A percentile compares a stretch with the other conserved stretches of the same genome.
phyloP scores from a whole-genome alignment of 1,284 basidiomycete species.

The Athelia psychrophila region DNA sequence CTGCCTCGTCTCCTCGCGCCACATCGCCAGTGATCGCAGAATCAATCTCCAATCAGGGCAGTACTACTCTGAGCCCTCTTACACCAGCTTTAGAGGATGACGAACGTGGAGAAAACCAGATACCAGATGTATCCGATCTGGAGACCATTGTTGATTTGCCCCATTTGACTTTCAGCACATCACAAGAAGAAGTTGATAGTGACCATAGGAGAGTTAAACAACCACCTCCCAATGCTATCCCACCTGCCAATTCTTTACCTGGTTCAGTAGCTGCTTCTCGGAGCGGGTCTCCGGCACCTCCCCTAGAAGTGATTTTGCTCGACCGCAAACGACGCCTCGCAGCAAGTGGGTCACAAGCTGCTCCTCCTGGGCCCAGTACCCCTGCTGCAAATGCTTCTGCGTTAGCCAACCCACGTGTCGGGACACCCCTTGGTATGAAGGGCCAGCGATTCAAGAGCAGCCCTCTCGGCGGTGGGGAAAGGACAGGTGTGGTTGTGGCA shows the following conservation, averaged over 20 bases:
- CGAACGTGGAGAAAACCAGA: not conserved
- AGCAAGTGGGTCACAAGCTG: conserved; percentile 16
- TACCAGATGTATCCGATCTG: too few relatives aligned
- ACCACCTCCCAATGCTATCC: conserved; percentile 7
- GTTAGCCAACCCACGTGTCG: not conserved
- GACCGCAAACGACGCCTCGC: conserved; percentile 50
- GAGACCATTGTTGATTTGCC: too few relatives aligned
- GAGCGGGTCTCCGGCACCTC: conserved; percentile 44
- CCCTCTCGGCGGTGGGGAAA: conserved; percentile 42
- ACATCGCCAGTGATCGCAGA: not conserved
- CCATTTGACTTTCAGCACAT: too few relatives aligned
- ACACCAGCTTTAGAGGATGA: not conserved
- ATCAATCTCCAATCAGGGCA: not conserved
- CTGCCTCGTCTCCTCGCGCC: not conserved
- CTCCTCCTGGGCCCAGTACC: conserved; percentile 4
- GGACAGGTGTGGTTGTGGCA: conserved; percentile 37
- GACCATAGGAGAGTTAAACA: too few relatives aligned
- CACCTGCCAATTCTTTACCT: conserved; percentile 4
- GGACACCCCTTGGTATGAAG: not conserved
- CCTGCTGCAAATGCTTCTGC: not conserved
- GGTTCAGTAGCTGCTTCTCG: conserved; percentile 21
- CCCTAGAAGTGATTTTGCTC: conserved; percentile 60
- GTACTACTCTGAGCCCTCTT: not conserved
- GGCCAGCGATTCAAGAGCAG: conserved; percentile 69
- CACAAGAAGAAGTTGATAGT: too few relatives aligned